Percentiles rank a stretch among this genome's conserved stretches.
These are phyloP conservation scores for Brassica carinata DNA, from an alignment of 345 rosid species.

Conservation along the genomic window DNA sequence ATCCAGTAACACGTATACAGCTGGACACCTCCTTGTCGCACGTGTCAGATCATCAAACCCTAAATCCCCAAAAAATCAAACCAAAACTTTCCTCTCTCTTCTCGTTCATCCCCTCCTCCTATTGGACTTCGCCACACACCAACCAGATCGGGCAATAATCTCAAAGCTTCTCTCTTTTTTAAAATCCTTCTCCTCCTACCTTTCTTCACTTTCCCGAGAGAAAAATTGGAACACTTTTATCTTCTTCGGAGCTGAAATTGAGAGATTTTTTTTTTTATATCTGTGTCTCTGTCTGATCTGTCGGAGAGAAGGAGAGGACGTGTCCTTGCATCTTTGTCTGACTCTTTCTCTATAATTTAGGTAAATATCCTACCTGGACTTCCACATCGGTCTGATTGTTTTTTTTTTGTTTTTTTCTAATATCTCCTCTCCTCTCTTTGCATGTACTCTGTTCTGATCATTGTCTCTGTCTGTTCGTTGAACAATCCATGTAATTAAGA, in stretches of 20 bases:
- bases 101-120: conserved; percentile 37
- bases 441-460: conserved; percentile 6
- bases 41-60: conserved; percentile 76
- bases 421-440: conserved; percentile 3
- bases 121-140: conserved; percentile 49
- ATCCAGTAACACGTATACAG: conserved; percentile 65
- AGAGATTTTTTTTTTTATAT: no score
- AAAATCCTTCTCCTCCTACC: not conserved
- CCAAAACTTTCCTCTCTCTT: conserved; percentile 33
- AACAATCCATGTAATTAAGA: not conserved
- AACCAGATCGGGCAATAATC: conserved; percentile 41
- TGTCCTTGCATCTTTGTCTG: conserved; percentile 34
- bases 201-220: conserved; percentile 23
- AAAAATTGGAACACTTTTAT: not conserved
- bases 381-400: conserved; percentile 52
- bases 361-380: conserved; percentile 53
- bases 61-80: conserved; percentile 39
- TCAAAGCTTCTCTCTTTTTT: conserved; percentile 1
- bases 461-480: not conserved
- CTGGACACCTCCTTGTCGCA: conserved; percentile 61
- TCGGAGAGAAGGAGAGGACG: conserved; percentile 34
- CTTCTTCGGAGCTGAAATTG: conserved; percentile 5
- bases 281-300: conserved; percentile 38
- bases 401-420: not conserved
- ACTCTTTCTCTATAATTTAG: conserved; percentile 19